Base-by-base conservation (phyloP, 495 filamentous ascomycete species). In the Trypethelium eluteriae region DNA sequence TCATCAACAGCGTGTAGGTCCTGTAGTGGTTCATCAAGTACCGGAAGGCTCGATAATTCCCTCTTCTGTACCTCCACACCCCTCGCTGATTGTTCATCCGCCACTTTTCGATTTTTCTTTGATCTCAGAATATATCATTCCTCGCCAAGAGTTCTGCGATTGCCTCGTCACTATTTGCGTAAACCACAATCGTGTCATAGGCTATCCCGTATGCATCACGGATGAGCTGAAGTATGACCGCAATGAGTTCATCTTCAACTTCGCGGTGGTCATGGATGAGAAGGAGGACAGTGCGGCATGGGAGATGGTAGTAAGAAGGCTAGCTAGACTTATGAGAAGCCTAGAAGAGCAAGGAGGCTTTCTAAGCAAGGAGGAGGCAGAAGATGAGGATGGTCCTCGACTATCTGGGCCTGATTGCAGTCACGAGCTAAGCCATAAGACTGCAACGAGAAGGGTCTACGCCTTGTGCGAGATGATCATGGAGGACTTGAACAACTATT, bases 211-310 rank as follows among this genome's bases (percentile, higher is more conserved):
- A 44, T 92, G 90, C 75, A 91, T 97, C 76, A 84, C 70, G 25
- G 73, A 76, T 35, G 63, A 69, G 38, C 59, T 50, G 14, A 71
- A 71, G 39, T 80, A 98, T 74, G 83, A 88, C 64, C 89, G 94
- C 63, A 98, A 98, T 77, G 89, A 96, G 74, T 97, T 95, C 78
- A 95, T 96, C 73, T 98, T 98, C 84, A 98, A 97, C 74, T 96
- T 98, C 70, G 90, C 90, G 62, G 75, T 98, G 32, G 91, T 98
- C 16, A 80, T 98, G 49, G 84, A 86, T 59, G 88, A 59, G 32
- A 59, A 59, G 32, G 53, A 59, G 32, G 18, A 59, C 6, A 59
- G 53, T 36, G 53, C 46, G 95, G 95, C 74, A 87, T 92, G 75
- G 87, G 86, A 63, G 39, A 36, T 14, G 67, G 90, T 98, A 47